phyloP scores from a whole-genome alignment of 1,139 yeast genomes.

The Saccharomyces hybrid region DNA sequence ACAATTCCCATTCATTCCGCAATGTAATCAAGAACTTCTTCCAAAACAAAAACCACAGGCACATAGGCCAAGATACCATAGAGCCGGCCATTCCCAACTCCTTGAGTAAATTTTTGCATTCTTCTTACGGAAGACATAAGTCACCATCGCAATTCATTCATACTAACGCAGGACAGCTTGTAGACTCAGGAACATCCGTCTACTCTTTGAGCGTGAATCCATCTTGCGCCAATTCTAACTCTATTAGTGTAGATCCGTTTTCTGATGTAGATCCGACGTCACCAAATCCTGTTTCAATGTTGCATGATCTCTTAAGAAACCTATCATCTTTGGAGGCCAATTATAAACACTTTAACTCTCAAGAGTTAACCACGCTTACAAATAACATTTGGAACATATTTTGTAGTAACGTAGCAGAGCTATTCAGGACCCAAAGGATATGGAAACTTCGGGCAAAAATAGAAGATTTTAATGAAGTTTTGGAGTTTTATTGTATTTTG shows the following conservation, averaged over 20 bases:
- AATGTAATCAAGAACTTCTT: constrained; percentile 19
- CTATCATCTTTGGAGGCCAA: constrained; percentile 29
- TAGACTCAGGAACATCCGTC: constrained; percentile 24
- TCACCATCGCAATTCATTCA: constrained; percentile 27
- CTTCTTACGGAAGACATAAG: constrained; percentile 26
- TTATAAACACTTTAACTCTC: constrained; percentile 25
- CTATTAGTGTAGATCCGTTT: constrained; percentile 1
- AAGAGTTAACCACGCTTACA: constrained; percentile 27
- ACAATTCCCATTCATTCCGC: neutral
- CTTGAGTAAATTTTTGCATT: constrained; percentile 26
- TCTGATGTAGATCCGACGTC: constrained; percentile 13
- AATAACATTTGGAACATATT: constrained; percentile 31
- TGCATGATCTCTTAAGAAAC: constrained; percentile 30
- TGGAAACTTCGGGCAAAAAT: constrained; percentile 33
- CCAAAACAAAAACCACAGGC: constrained; percentile 16
- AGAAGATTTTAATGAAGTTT: constrained; percentile 33
- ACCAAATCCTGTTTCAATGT: constrained; percentile 20
- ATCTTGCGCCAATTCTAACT: constrained; percentile 9
- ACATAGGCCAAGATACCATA: constrained; percentile 12
- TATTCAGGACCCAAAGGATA: constrained; percentile 27
- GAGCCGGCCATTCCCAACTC: constrained; percentile 23
- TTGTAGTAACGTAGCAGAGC: constrained; percentile 25
- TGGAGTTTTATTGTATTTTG: constrained; percentile 29
- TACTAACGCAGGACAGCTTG: constrained; percentile 18
- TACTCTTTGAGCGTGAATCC: constrained; percentile 16